These are phyloP conservation scores for Grammothele lineata DNA, from an alignment of 768 basidiomycete genomes.

Conservation along the genomic window DNA sequence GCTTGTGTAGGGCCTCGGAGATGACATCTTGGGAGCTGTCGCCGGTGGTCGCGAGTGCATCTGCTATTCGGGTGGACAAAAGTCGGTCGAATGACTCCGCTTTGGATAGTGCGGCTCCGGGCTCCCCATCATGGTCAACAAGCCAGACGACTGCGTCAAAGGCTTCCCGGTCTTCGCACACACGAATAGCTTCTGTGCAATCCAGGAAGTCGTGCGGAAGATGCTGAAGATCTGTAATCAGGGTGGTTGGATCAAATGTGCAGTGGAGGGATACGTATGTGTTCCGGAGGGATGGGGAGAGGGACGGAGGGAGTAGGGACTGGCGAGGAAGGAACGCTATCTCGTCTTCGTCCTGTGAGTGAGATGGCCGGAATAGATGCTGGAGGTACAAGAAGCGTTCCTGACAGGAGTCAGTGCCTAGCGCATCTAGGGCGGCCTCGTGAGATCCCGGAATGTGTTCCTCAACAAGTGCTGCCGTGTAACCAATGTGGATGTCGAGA, in stretches of 20 bases:
- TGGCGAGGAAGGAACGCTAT: constrained; percentile 20
- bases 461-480: constrained; percentile 73
- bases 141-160: constrained; percentile 85
- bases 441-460: constrained; percentile 65
- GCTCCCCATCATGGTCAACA: constrained; percentile 57
- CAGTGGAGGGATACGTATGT: constrained; percentile 74
- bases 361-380: constrained; percentile 54
- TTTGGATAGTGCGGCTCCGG: constrained; percentile 61
- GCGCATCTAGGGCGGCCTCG: constrained; percentile 47
- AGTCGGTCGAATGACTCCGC: constrained; percentile 54
- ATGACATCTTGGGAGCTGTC: constrained; percentile 5
- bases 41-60: constrained; percentile 28
- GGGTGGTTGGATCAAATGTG: constrained; percentile 55
- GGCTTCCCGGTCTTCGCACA: constrained; percentile 63
- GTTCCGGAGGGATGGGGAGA: constrained; percentile 48
- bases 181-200: constrained; percentile 47
- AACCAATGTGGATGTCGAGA: constrained; percentile 52
- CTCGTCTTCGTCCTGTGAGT: constrained; percentile 38
- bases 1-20: constrained; percentile 37
- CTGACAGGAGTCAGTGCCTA: constrained; percentile 43
- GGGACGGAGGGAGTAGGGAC: constrained; percentile 34
- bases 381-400: constrained; percentile 75
- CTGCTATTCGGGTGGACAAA: constrained; percentile 42
- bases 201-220: constrained; percentile 54
- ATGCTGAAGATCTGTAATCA: constrained; percentile 58